Percentiles rank a stretch among this genome's conserved stretches.
These are phyloP conservation scores for Fusarium ramigenum DNA, from an alignment of 2,329 filamentous ascomycete genomes.

Conservation along the genomic window DNA sequence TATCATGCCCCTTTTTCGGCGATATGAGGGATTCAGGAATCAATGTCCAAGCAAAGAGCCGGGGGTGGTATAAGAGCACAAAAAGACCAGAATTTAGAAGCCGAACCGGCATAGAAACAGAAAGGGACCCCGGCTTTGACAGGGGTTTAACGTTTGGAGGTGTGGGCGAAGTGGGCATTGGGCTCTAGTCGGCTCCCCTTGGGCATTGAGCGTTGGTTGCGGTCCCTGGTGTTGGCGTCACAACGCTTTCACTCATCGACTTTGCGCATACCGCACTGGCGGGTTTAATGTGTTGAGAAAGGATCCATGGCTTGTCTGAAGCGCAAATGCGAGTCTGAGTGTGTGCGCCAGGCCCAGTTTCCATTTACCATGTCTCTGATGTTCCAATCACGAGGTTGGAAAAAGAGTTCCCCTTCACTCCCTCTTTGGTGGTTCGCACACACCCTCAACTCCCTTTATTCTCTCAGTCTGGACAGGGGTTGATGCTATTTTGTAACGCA, in stretches of 20 bases:
- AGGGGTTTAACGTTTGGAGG: conserved; percentile 39
- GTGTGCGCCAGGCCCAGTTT: conserved; percentile 40
- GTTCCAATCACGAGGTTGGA: conserved; percentile 31
- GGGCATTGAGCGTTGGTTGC: conserved; percentile 34
- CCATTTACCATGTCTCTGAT: conserved; percentile 39
- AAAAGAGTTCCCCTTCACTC: conserved; percentile 21
- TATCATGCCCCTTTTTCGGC: conserved; percentile 21
- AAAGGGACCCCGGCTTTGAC: conserved; percentile 18
- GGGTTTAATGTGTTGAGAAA: conserved; percentile 31
- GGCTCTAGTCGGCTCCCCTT: conserved; percentile 36
- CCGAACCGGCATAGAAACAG: conserved; percentile 34
- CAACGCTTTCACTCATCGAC: conserved; percentile 39
- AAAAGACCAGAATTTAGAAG: conserved; percentile 18
- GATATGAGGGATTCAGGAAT: conserved; percentile 31
- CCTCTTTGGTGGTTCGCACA: conserved; percentile 13
- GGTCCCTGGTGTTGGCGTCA: conserved; percentile 38
- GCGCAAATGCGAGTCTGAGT: conserved; percentile 39
- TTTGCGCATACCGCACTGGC: conserved; percentile 40
- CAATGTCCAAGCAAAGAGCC: conserved; percentile 25
- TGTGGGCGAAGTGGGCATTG: conserved; percentile 43
- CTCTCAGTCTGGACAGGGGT: conserved; percentile 26
- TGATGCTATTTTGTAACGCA: conserved; percentile 28
- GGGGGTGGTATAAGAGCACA: conserved; percentile 17
- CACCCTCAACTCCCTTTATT: conserved; percentile 31
- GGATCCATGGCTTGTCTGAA: conserved; percentile 17